Evolutionary conservation across 2,329 filamentous ascomycete genomes (phyloP), one percentile per base, ranked within the genome.

Genomic region (Fusarium sacchari): DNA sequence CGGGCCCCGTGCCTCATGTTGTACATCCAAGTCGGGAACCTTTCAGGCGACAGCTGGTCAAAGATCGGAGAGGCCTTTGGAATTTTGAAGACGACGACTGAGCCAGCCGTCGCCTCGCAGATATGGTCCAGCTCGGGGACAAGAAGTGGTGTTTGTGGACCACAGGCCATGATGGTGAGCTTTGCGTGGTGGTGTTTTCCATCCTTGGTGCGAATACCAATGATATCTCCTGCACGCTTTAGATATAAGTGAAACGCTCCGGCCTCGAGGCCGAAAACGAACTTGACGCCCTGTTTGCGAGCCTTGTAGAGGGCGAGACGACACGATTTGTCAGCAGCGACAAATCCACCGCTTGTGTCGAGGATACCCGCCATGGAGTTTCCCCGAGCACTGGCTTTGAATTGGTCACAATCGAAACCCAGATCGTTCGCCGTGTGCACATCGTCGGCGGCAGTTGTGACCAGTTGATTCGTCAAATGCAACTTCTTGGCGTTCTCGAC

Each of bases 31-130:
- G 84, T 81, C 0, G 86, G 86, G 52, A 88, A 88, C 6, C 79
- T 82, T 1, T 84, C 80, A 0, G 86, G 81, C 0, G 80, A 76
- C 47, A 86, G 85, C 5, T 80, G 80, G 2, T 82, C 72, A 77
- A 82, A 84, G 0, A 88, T 80, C 11, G 80, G 67, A 1, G 74
- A 67, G 2, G 59, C 60, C 24, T 65, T 66, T 0, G 87, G 86
- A 4, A 89, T 79, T 34, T 83, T 80, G 39, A 88, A 78, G 17
- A 83, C 78, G 2, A 82, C 81, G 7, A 88, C 84, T 0, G 82
- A 83, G 1, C 86, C 86, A 0, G 82, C 84, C 0, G 87, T 88
- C 0, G 86, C 83, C 73, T 88, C 86, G n/a, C 82, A 81, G 0
- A 88, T 74, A 1, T 78, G 77, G 47, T 85, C 82, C 0, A 85